A percentile compares a stretch with the other conserved stretches of the same genome.
Conservation (phyloP, 352 stramenopile species). For the Phytophthora sp. region DNA sequence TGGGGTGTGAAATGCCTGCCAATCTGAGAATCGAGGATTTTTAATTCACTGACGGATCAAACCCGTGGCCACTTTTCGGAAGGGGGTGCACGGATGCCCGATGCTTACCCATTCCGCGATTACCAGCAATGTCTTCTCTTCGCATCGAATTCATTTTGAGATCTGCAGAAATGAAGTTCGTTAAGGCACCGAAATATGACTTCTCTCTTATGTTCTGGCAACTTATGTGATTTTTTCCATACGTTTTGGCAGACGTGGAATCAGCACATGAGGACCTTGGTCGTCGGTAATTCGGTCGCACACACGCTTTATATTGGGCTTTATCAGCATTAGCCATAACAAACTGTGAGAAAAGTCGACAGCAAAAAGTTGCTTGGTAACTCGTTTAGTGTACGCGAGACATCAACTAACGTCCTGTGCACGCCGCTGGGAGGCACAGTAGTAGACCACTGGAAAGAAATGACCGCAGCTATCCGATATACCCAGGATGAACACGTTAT, state of each 20-base stretch:
- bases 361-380: background rate
- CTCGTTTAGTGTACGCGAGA: constrained; percentile 11
- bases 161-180: constrained; percentile 4
- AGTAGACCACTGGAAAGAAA: constrained; percentile 10
- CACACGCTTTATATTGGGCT: constrained; percentile 11
- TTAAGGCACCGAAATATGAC: constrained; percentile 6
- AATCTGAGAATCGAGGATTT: background rate
- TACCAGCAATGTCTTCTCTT: too few species aligned
- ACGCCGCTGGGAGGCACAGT: constrained; percentile 8
- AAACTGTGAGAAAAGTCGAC: background rate
- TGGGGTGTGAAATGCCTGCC: background rate
- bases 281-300: background rate
- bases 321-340: constrained; percentile 12
- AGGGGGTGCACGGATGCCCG: too few species aligned
- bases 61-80: too few species aligned
- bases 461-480: constrained; percentile 2
- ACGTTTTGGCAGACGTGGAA: constrained; percentile 18
- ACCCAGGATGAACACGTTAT: constrained; percentile 5
- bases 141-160: constrained; percentile 1
- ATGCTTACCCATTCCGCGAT: too few species aligned
- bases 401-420: constrained; percentile 9
- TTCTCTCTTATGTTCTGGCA: background rate
- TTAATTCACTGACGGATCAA: background rate
- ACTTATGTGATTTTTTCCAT: background rate
- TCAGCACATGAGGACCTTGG: constrained; percentile 15